Evolutionary conservation across 116 monocot species (phyloP).

Genomic region (Papilionanthe hybrid): DNA sequence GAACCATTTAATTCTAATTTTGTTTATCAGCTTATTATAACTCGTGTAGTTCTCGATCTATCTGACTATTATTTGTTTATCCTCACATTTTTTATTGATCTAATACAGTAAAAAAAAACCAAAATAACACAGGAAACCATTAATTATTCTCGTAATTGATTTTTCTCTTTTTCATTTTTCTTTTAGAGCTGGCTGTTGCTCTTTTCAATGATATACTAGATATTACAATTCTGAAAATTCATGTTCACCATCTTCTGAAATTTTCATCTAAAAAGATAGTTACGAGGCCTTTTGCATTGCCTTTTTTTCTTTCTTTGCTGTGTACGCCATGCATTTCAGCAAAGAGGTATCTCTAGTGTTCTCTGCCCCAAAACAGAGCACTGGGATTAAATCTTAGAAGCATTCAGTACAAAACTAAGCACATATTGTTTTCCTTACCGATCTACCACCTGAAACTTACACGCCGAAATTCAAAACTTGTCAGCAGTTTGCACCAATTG

Average conservation of each 20-base stretch:
- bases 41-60: neutral
- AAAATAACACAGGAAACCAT: neutral
- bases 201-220: neutral
- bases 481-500: neutral
- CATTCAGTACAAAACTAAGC: neutral
- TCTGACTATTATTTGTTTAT: neutral
- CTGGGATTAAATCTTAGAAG: neutral
- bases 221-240: neutral
- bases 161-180: neutral
- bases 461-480: neutral
- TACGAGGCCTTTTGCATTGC: neutral
- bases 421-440: neutral
- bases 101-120: neutral
- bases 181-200: neutral
- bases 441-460: neutral
- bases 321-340: neutral
- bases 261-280: neutral
- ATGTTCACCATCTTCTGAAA: neutral
- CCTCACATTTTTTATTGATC: neutral
- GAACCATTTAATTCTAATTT: neutral
- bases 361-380: neutral
- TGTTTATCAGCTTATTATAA: neutral
- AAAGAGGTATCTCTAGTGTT: neutral
- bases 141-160: neutral
- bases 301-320: neutral